Base-by-base conservation (phyloP, 371 early-diverging fungal species). In the Circinella umbellata region DNA sequence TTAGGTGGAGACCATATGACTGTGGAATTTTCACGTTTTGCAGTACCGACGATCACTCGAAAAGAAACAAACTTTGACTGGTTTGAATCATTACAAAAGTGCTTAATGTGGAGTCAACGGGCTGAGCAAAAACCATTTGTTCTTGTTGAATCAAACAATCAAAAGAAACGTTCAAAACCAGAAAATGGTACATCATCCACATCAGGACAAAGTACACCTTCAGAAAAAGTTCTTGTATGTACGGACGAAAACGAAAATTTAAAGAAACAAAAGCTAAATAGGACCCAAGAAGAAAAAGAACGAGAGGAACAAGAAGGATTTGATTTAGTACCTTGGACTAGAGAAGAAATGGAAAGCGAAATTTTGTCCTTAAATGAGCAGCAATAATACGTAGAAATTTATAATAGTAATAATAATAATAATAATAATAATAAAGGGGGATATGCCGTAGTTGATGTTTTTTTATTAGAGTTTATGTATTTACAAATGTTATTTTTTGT, bases 31-130 rank as follows among this genome's bases (percentile, higher is more conserved):
- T 94, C 94, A 38, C 88, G 88, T 60, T 95, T 88, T 74, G 94
- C 97, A 18, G 86, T 97, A 61, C 95, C 96, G 20, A 96, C 96
- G 0, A 89, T 97, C 6, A 94, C 94, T 70, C 80, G 83, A 20
- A 82, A 85, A 15, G 84, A 84, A 36, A 91, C 91, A 75, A 87
- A 89, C 1, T 83, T 84, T 34, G 95, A 95, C 75, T 95, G 95
- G 95, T 94, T 94, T 78, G 80, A 87, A 17, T 91, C 92, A 38
- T 81, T 95, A 5, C 86, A 87, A 17, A 79, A 91, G 20, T 94
- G 94, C 72, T 73, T 95, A 36, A 84, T 90, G 64, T 95, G 96
- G 96, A 95, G 95, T 70, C 90, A 90, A 51, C 87, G 95, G 8
- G 81, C 86, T 69, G 76, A 89, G n/a, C 93, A 93, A 78, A 93